Percentiles rank a stretch among this genome's conserved stretches.
phyloP scores from a whole-genome alignment of 2,329 filamentous ascomycete species.

The Trichoderma gracile region DNA sequence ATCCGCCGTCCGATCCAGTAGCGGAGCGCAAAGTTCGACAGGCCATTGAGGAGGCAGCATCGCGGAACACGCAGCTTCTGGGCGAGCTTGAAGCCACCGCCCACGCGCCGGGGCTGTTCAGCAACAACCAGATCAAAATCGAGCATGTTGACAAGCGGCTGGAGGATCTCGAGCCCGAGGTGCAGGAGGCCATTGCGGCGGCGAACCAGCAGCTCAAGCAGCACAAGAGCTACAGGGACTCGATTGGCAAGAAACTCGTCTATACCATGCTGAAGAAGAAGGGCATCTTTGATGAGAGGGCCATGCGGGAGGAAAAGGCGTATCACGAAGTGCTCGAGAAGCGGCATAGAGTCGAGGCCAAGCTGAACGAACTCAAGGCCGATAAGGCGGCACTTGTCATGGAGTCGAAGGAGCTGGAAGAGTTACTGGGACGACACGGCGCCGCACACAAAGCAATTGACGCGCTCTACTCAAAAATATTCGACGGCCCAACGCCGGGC shows the following conservation, averaged over 20 bases:
- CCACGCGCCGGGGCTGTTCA: constrained; percentile 7
- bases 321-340: constrained; percentile 20
- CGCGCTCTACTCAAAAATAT: constrained; percentile 14
- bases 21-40: constrained; percentile 24
- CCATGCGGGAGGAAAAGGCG: constrained; percentile 13
- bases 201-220: constrained; percentile 19
- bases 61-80: constrained; percentile 21
- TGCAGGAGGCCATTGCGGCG: constrained; percentile 12
- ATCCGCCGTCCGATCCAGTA: neutral
- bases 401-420: constrained; percentile 14
- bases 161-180: constrained; percentile 19
- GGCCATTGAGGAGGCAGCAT: constrained; percentile 35
- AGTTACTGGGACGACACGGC: constrained; percentile 2
- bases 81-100: constrained; percentile 18
- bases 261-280: constrained; percentile 24
- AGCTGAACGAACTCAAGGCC: constrained; percentile 15
- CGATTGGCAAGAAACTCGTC: constrained; percentile 19
- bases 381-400: constrained; percentile 4
- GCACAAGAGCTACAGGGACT: constrained; percentile 24
- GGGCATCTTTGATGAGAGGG: constrained; percentile 16
- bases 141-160: constrained; percentile 23
- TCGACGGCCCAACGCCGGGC: constrained; percentile 22
- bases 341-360: constrained; percentile 18
- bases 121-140: constrained; percentile 20
- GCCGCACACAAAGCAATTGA: constrained; percentile 22